Conservation (phyloP, 163 green algal species). For the Scenedesmus sp. region DNA sequence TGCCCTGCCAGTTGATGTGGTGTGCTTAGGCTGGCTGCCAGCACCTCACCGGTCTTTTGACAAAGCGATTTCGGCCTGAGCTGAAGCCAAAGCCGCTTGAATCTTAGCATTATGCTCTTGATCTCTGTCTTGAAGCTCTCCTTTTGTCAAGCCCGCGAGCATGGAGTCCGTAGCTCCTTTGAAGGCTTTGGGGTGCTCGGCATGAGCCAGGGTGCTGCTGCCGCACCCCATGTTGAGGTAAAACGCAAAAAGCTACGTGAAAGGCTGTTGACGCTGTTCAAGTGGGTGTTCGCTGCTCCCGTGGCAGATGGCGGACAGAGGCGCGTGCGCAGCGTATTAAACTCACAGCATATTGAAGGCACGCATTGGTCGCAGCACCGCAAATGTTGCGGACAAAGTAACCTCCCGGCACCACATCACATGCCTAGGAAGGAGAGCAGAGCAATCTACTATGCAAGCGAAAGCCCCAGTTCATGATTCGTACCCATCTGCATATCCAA, state of each 20-base stretch:
- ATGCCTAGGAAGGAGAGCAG: background rate
- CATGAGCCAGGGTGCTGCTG: background rate
- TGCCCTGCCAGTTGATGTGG: background rate
- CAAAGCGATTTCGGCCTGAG: conserved; percentile 3
- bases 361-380: background rate
- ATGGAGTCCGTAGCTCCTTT: conserved; percentile 35
- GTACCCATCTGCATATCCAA: background rate
- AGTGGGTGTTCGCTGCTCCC: background rate
- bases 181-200: background rate
- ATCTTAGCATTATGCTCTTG: conserved; percentile 41
- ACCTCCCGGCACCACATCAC: background rate
- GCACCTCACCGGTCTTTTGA: conserved; percentile 39
- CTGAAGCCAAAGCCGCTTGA: conserved; percentile 24
- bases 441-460: conserved; percentile 16
- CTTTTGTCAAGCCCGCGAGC: conserved; percentile 39
- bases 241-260: background rate
- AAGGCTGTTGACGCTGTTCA: background rate
- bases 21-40: background rate
- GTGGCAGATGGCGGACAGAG: background rate
- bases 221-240: background rate
- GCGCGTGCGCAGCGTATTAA: background rate
- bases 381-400: background rate
- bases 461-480: background rate
- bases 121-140: conserved; percentile 37
- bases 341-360: background rate